phyloP scores from a whole-genome alignment of 768 basidiomycete species.

The Mrakia frigida region DNA sequence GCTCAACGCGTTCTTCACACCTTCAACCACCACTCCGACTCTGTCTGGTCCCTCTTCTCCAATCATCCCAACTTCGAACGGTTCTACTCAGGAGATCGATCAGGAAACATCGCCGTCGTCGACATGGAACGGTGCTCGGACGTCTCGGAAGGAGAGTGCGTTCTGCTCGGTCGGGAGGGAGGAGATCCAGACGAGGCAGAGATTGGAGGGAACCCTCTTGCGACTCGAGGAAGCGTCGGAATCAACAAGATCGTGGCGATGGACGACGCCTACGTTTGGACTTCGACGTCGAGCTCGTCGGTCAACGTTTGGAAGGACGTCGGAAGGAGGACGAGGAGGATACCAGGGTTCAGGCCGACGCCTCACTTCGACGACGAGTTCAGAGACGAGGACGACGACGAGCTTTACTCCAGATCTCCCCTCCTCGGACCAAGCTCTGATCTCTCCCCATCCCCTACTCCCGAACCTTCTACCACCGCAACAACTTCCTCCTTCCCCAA shows the following conservation, averaged over 20 bases:
- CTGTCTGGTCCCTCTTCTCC: constrained; percentile 86
- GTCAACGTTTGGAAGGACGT: constrained; percentile 74
- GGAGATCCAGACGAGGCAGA: constrained; percentile 33
- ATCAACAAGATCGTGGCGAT: constrained; percentile 77
- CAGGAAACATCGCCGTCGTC: constrained; percentile 83
- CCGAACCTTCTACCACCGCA: not conserved
- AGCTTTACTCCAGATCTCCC: not conserved
- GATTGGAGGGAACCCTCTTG: constrained; percentile 35
- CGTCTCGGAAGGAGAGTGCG: constrained; percentile 81
- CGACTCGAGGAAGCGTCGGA: constrained; percentile 58
- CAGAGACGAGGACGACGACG: constrained; percentile 34
- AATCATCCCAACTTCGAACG: constrained; percentile 75
- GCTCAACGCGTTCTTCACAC: constrained; percentile 80
- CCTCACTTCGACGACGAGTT: constrained; percentile 32
- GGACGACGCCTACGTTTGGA: constrained; percentile 84
- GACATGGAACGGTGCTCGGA: constrained; percentile 78
- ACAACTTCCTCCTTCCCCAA: constrained; percentile 14
- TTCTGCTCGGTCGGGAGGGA: constrained; percentile 59
- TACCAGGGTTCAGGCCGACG: constrained; percentile 21
- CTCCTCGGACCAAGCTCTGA: not conserved
- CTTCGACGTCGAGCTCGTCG: constrained; percentile 74
- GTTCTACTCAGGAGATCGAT: constrained; percentile 92
- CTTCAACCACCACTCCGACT: constrained; percentile 86
- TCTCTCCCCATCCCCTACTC: not conserved
- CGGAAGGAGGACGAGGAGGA: constrained; percentile 37